Base-by-base conservation (phyloP, 2,329 filamentous ascomycete genomes). In the Beauveria bassiana region DNA sequence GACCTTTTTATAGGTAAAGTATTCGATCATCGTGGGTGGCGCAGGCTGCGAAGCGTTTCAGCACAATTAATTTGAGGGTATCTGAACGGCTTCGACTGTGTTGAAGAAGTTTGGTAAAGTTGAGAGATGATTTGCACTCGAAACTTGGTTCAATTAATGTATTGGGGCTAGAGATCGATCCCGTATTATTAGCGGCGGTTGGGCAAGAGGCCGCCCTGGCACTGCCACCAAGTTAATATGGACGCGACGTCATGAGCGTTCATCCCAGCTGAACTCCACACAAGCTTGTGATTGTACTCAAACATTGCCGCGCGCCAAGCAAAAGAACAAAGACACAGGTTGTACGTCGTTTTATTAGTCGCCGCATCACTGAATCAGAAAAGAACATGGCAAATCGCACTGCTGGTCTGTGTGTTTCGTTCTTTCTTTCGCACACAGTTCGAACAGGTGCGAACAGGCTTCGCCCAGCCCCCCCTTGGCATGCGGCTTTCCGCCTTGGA, bases 1-100 rank as follows among this genome's bases (percentile, higher is more conserved):
- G 69, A 79, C 75, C 71, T 86, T 87, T 70, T 83, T 86, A 75
- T 81, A 82, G 42, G 78, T 74, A 66, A 87, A 81, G 71, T 84
- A 87, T 71, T 87, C 84, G 64, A 87, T 69, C 86, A 88, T 88
- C 54, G 65, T 75, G 68, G 53, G 52, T 42, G 55, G 34, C 55
- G 34, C 55, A 50, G 55, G 20, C 14, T 28, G 22, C 18, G 18
- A 24, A 16, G 55, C 43, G 55, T 42, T 18, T 42, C 45, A 50
- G 34, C 45, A 22, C 31, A 14, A 31, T 58, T 14, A n/a, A 14
- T 40, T 38, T 3, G 3, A 18, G 20, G 22, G 20, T 16, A 42
- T 31, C 3, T 22, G 10, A 8, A 46, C 34, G 54, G 6, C 10
- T 26, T 40, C 31, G 46, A 12, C 31, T 38, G 34, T 16, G 34